Evolutionary conservation across 352 stramenopile genomes (phyloP), one percentile per base, ranked within the genome.

Genomic region (Pythium utonaiense): DNA sequence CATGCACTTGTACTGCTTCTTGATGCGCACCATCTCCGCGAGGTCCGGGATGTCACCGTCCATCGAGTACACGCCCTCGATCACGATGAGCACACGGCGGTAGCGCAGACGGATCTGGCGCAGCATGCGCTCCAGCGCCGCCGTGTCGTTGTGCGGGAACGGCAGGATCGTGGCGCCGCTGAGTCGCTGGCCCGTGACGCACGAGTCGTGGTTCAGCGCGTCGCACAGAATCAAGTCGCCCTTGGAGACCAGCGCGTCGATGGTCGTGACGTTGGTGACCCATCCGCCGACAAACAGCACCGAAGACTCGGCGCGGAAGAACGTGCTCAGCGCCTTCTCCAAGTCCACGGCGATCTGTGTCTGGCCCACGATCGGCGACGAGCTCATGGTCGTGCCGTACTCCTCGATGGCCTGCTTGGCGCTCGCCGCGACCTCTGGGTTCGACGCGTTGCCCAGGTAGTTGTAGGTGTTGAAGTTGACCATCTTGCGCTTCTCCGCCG

Each of bases 391-490:
- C 30, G 79, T 88, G 33, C 83, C 83, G 49, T 90, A 90, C 52
- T 81, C 70, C 3, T 86, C 70, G 41, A 93, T 88, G 24, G 67
- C 83, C 19, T 73, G 66, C 62, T 85, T 83, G 3, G 78, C 80
- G 19, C 77, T 81, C 52, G 67, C 64, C 17, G 72, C 72, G 14
- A 91, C 79, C 22, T 73, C 66, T 14, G 62, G 54, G 65, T 91
- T 72, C 25, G 74, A 83, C 2, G 83, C 80, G 47, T 91, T 87
- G 19, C 83, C 83, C 16, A 93, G 71, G 58, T 93, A 93, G 58
- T 93, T 93, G 74, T 93, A 93, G 45, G 83, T 91, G 71, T 91
- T 91, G 66, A 90, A 91, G 77, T 93, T 93, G 25, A 80, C 73
- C 77, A 88, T 88, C 42, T 77, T 71, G 13, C 80, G 74, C 69